Percentiles rank a stretch among this genome's conserved stretches.
These are phyloP conservation scores for Phaseolus coccineus DNA, from an alignment of 331 rosid species.

Conservation along the genomic window DNA sequence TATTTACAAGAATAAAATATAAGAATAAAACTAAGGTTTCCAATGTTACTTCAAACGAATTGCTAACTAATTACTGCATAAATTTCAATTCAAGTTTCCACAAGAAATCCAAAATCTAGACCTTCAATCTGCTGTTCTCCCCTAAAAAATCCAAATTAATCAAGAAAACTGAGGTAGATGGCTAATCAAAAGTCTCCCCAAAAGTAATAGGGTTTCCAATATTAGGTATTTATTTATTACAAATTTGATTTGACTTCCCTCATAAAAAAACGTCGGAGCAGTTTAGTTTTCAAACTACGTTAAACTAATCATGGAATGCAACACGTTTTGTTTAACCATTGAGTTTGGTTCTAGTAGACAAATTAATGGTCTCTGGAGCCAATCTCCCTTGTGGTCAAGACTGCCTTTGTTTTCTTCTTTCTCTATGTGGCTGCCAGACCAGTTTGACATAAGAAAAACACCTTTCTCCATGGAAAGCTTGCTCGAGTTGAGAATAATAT, in stretches of 20 bases:
- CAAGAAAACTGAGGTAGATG: background rate
- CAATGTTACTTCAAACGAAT: background rate
- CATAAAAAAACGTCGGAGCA: background rate
- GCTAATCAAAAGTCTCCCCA: background rate
- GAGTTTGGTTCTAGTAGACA: background rate
- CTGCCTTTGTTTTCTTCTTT: background rate
- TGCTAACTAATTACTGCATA: background rate
- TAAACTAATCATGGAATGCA: background rate
- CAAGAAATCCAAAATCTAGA: background rate
- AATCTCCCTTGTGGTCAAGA: background rate
- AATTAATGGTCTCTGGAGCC: background rate
- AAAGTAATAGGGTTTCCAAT: background rate
- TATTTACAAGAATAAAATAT: background rate
- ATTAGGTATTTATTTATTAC: background rate
- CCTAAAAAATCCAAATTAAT: background rate
- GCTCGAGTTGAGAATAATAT: background rate
- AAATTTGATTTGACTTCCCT: background rate
- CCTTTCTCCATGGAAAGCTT: background rate
- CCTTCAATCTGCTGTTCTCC: background rate
- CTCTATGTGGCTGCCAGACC: background rate
- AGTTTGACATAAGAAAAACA: background rate
- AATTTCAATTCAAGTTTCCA: no score
- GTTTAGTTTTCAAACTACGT: background rate
- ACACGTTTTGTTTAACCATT: background rate
- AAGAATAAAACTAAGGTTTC: background rate